A percentile compares a stretch with the other conserved stretches of the same genome.
Conservation (phyloP, 164 flowering plant species). For the grape (Vitis vinifera) region DNA sequence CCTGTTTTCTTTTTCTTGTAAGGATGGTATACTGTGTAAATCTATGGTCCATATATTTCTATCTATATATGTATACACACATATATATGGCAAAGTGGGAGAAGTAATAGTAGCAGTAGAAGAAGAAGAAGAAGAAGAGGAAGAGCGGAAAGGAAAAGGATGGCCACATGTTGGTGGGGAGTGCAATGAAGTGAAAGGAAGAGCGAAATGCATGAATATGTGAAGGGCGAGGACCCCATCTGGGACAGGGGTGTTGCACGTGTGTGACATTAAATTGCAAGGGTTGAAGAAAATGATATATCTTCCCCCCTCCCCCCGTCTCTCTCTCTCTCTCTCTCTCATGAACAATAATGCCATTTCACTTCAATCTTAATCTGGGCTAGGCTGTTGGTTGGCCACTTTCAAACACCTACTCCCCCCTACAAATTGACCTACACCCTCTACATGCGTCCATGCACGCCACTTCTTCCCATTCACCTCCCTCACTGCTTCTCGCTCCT, state of each 20-base stretch:
- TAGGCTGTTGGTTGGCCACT: slow-evolving; percentile 14
- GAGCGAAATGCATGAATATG: not conserved
- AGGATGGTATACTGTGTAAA: no score
- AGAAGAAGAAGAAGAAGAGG: no score
- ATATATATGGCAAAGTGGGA: no score
- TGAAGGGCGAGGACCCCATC: not conserved
- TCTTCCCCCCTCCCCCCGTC: no score
- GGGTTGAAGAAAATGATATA: not conserved
- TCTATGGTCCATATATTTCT: no score
- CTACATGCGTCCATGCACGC: slow-evolving; percentile 10
- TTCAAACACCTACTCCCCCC: not conserved
- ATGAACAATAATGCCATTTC: not conserved
- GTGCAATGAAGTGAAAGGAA: not conserved
- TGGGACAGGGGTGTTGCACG: slow-evolving; percentile 18
- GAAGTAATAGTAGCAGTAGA: no score
- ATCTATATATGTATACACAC: no score
- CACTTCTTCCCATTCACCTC: not conserved
- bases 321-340: slow-evolving; percentile 2
- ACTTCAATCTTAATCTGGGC: slow-evolving; percentile 15
- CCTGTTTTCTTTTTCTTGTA: no score
- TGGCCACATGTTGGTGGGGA: no score
- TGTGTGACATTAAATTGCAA: slow-evolving; percentile 25
- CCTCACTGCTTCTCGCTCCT: no score
- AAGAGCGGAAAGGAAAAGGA: no score
- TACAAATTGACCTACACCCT: slow-evolving; percentile 15